Base-by-base conservation (phyloP, 1,139 yeast genomes). In the Hansenula lynferdii region DNA sequence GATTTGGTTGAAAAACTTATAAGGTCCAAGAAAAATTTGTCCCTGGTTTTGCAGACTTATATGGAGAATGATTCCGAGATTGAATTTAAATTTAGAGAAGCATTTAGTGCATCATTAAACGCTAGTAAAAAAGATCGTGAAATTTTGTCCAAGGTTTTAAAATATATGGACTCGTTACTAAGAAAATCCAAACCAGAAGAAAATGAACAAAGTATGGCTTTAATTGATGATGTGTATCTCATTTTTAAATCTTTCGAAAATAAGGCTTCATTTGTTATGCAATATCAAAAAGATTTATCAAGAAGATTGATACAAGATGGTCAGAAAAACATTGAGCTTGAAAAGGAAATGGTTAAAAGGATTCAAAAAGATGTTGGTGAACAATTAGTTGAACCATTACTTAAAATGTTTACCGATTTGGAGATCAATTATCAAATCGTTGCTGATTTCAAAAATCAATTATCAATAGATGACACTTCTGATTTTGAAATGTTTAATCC, bases 401-500 rank as follows among this genome's bases (percentile, higher is more conserved):
- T 51, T 19, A 53, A 55, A 11, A 67, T 67, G 71, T 46, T 64
- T 34, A 50, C 53, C 24, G 71, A 67, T 37, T 44, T 63, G 30
- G 47, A 44, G 24, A 35, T 42, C 7, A 46, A 33, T 48, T 42
- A 20, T 40, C 42, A 24, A 37, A 44, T 43, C 12, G 15, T 19
- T 11, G 8, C 16, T 34, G 36, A 36, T n/a, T 45, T 36, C 22
- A 17, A 34, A 31, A n/a, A 23, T 6, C 37, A 34, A 20, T 3
- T 32, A 28, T 22, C 25, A 9, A 2, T 27, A 8, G 26, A 39
- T 11, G 45, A 42, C 4, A 14, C 21, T 23, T 6, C 16, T 2
- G 21, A 14, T 3, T 31, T 11, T n/a, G 17, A 17, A 12, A 7
- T 15, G 5, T 43, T 46, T 51, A 49, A 23, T 40, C 57, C 56